phyloP scores from a whole-genome alignment of 1,284 basidiomycete genomes.

The Boletellus sp. region DNA sequence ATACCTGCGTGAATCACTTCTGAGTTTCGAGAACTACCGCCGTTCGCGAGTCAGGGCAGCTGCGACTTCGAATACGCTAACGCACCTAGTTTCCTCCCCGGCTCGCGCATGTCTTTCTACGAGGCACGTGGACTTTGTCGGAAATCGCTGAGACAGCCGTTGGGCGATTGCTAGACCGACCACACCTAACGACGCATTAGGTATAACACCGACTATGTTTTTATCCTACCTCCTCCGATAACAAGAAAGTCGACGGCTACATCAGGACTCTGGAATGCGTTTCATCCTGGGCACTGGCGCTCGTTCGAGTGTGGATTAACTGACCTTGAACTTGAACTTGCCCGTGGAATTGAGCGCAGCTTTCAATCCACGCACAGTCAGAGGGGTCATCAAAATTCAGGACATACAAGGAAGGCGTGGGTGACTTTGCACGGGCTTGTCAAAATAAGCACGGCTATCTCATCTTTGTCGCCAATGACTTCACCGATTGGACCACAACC shows the following conservation, averaged over 20 bases:
- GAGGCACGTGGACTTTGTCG: conserved; percentile 74
- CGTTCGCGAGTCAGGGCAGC: neutral
- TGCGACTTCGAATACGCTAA: neutral
- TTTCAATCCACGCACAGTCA: conserved; percentile 46
- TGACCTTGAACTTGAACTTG: conserved; percentile 61
- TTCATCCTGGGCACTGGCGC: neutral
- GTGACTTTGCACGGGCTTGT: neutral
- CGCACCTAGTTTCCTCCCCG: conserved; percentile 83
- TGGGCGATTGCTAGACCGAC: conserved; percentile 88
- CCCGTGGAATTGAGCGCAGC: conserved; percentile 60
- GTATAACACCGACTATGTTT: neutral
- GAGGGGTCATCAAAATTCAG: conserved; percentile 18
- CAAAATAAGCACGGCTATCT: neutral
- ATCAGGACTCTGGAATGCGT: conserved; percentile 55
- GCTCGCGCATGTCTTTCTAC: conserved; percentile 75
- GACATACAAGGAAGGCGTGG: too few species aligned
- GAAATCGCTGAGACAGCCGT: conserved; percentile 65
- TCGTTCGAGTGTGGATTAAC: conserved; percentile 9
- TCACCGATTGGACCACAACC: conserved; percentile 35
- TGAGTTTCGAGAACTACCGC: conserved; percentile 81
- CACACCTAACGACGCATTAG: conserved; percentile 49
- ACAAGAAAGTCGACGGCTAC: conserved; percentile 84
- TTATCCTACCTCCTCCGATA: conserved; percentile 78
- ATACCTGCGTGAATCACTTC: conserved; percentile 92
- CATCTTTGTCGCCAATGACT: conserved; percentile 22